phyloP scores from a whole-genome alignment of 441 rosid species.

The Croton setiger region DNA sequence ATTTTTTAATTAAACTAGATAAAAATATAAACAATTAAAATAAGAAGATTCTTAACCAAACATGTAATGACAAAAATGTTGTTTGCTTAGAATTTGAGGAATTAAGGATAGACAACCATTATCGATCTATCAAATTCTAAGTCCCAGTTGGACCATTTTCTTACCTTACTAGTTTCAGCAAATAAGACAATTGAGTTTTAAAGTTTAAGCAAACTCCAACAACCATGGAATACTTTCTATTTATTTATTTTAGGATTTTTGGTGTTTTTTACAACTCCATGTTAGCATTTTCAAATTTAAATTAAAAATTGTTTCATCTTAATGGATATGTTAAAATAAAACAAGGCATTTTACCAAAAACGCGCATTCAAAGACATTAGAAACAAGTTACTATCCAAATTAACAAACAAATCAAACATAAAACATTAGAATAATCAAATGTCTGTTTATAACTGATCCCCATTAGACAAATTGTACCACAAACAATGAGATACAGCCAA shows the following conservation, averaged over 20 bases:
- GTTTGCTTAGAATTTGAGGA: conserved; percentile 31
- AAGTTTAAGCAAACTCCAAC: no score
- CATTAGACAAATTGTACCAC: conserved; percentile 12
- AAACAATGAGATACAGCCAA: conserved; percentile 33
- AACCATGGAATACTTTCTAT: no score
- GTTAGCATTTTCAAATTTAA: no score
- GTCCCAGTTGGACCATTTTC: conserved; percentile 28
- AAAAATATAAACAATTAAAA: neutral
- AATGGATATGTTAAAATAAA: neutral
- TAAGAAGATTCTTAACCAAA: conserved; percentile 27
- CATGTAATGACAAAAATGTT: conserved; percentile 34
- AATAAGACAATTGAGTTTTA: no score
- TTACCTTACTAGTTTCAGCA: no score
- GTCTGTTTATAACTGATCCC: neutral
- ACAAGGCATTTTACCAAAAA: neutral
- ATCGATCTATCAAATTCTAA: conserved; percentile 20
- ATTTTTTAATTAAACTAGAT: conserved; percentile 12
- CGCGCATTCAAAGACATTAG: neutral
- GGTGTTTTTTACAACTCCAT: no score
- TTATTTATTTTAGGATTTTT: no score
- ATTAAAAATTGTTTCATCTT: neutral
- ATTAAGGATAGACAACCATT: conserved; percentile 21
- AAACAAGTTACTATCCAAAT: neutral
- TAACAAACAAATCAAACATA: neutral
- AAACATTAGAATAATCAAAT: neutral